Base-by-base conservation (phyloP, 2,329 filamentous ascomycete genomes). In the Neofusicoccum umdonicola region DNA sequence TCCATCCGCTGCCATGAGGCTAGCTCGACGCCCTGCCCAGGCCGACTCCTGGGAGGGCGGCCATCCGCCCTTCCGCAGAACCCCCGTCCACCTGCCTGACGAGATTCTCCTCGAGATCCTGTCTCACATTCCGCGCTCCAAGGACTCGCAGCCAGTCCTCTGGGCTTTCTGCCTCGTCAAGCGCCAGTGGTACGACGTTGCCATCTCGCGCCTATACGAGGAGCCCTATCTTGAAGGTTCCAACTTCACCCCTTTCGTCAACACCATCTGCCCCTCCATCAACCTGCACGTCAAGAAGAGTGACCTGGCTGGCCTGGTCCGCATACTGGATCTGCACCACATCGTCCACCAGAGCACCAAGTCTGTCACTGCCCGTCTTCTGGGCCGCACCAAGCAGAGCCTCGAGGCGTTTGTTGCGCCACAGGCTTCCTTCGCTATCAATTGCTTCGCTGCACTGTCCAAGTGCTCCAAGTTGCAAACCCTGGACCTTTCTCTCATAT, bases 261-360 rank as follows among this genome's bases (percentile, higher is more conserved):
- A 76, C 31, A 83, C 85, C 0, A 79, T 88, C 47, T 85, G 83
- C 66, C 84, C 85, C 0, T 81, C 79, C 0, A 78, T 82, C 42
- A 81, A 80, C 62, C 75, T 80, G 0, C 81, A 81, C 63, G 78
- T 82, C 34, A 81, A 81, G 37, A 81, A 80, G 63, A 81, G 79
- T 58, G 80, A 81, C 13, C 68, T 83, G 45, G 81, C 82, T 0
- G 74, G 74, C n/a, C 73, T 86, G 50, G 82, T 89, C 13, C 80
- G 80, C 41, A 71, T 75, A 11, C 76, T 89, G 42, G 79, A 87
- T 69, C 78, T 89, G 73, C 78, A 79, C 11, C 68, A 73, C 45
- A 80, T 89, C 15, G 85, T 88, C 2, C 85, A 88, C 68, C 83
- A 88, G 68, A 84, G 84, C 66, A 83, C 79, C 64, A 86, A 84